Evolutionary conservation across 345 rosid genomes (phyloP).

Genomic region (Rhodomyrtus tomentosa): DNA sequence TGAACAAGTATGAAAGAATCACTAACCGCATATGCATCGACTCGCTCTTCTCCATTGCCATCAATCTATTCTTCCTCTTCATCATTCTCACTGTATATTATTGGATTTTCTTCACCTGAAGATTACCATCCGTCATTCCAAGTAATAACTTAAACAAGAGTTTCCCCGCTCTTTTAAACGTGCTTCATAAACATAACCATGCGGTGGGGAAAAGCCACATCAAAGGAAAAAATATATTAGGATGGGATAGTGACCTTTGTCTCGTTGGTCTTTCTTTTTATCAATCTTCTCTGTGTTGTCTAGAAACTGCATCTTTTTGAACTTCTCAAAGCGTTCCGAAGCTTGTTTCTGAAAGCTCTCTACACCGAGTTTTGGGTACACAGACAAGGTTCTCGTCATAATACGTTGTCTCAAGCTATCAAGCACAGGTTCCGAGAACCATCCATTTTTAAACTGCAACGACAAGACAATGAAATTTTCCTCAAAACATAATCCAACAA

Average conservation of each 20-base stretch:
- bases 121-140: not conserved
- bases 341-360: conserved; percentile 55
- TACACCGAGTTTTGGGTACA: conserved; percentile 61
- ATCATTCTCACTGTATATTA: conserved; percentile 19
- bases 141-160: not conserved
- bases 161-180: not conserved
- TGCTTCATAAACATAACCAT: not conserved
- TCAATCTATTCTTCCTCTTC: conserved; percentile 40
- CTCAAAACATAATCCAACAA: not conserved
- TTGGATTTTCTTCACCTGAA: conserved; percentile 11
- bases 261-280: conserved; percentile 28
- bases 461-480: conserved; percentile 3
- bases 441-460: conserved; percentile 72
- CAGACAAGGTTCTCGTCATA: conserved; percentile 65
- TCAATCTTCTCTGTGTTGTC: conserved; percentile 32
- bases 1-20: conserved; percentile 16
- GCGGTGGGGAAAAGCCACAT: not conserved
- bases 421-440: conserved; percentile 65
- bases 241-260: not conserved
- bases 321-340: conserved; percentile 68
- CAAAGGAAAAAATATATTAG: not conserved
- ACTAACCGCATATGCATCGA: conserved; percentile 41
- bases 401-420: conserved; percentile 69
- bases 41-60: conserved; percentile 47
- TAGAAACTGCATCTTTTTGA: conserved; percentile 37